Conservation (phyloP, 1,139 yeast species). For the Oligophagozyma castellii region DNA sequence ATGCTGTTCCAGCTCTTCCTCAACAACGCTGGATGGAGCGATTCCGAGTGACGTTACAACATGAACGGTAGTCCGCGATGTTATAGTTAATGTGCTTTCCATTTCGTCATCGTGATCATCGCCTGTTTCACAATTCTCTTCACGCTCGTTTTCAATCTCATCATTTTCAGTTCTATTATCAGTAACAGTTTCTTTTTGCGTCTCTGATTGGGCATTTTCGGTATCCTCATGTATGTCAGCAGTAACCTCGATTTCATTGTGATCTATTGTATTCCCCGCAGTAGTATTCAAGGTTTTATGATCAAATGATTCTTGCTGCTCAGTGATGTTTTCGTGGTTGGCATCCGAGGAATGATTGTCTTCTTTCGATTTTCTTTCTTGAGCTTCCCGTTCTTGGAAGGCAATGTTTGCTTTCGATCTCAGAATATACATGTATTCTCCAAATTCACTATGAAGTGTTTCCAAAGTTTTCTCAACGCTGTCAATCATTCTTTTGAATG, state of each 20-base stretch:
- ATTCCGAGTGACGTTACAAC: too few species aligned
- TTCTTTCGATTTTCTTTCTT: conserved; percentile 2
- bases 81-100: neutral
- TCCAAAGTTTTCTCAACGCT: conserved; percentile 50
- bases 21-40: too few species aligned
- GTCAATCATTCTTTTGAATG: conserved; percentile 37
- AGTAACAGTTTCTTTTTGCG: neutral
- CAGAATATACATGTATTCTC: conserved; percentile 53
- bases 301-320: too few species aligned
- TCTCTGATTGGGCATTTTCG: neutral
- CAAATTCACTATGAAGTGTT: conserved; percentile 52
- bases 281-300: too few species aligned
- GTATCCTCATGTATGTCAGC: too few species aligned
- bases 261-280: too few species aligned
- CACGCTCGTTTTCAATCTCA: too few species aligned
- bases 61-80: too few species aligned
- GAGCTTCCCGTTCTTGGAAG: conserved; percentile 53
- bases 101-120: conserved; percentile 1
- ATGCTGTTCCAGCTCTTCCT: too few species aligned
- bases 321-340: too few species aligned
- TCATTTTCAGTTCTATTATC: too few species aligned
- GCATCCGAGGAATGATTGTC: conserved; percentile 1
- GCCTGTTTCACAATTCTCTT: neutral
- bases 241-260: too few species aligned
- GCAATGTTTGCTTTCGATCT: conserved; percentile 75